Conservation (phyloP, 2,329 filamentous ascomycete species). For the Monosporascus sp. region DNA sequence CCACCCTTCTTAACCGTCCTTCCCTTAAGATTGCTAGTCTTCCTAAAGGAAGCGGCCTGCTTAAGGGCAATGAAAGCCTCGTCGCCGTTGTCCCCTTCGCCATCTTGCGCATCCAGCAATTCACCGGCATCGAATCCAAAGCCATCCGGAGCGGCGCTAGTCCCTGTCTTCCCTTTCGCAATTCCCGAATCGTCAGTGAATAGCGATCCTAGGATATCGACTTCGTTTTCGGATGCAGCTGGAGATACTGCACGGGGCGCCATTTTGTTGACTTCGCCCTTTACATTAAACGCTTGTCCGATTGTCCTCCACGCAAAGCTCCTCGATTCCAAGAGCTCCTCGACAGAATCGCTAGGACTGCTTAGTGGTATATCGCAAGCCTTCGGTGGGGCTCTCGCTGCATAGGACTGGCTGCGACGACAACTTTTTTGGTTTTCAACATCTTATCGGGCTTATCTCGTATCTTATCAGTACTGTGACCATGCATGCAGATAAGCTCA, state of each 20-base stretch:
- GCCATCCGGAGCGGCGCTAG: slow-evolving; percentile 31
- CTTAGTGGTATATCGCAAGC: too few relatives aligned
- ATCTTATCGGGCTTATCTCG: neutral
- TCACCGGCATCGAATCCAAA: slow-evolving; percentile 54
- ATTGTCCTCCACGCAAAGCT: too few relatives aligned
- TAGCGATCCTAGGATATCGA: slow-evolving; percentile 80
- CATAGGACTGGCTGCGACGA: neutral
- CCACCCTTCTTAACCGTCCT: slow-evolving; percentile 90
- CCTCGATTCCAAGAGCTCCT: too few relatives aligned
- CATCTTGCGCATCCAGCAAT: slow-evolving; percentile 54
- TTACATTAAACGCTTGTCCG: neutral
- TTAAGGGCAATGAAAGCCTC: slow-evolving; percentile 86
- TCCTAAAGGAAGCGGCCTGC: slow-evolving; percentile 84
- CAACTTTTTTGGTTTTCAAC: neutral
- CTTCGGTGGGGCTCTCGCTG: neutral
- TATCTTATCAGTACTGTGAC: too few relatives aligned
- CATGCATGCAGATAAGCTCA: too few relatives aligned
- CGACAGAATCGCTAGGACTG: too few relatives aligned
- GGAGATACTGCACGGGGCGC: slow-evolving; percentile 71
- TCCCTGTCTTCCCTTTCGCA: slow-evolving; percentile 36
- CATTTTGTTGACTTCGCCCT: slow-evolving; percentile 45
- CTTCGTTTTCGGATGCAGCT: slow-evolving; percentile 79
- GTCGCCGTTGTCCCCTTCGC: slow-evolving; percentile 60
- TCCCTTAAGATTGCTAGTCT: slow-evolving; percentile 75
- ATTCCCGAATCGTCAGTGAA: slow-evolving; percentile 58